Evolutionary conservation across 345 rosid species (phyloP).

Genomic region (Durio zibethinus): DNA sequence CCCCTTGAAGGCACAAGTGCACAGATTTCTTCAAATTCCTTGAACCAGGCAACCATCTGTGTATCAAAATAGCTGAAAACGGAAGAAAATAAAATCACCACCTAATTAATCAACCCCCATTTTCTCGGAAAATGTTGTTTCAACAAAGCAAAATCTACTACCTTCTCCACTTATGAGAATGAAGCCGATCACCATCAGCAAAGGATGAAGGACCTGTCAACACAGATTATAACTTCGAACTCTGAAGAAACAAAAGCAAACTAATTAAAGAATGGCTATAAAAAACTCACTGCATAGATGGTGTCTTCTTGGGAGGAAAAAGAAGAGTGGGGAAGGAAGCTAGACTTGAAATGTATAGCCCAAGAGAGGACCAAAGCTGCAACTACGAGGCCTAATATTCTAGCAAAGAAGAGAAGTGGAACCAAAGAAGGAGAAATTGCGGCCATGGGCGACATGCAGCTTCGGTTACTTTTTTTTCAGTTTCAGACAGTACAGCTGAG

Average conservation of each 20-base stretch:
- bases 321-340: slow-evolving; percentile 51
- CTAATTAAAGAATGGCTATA: no score
- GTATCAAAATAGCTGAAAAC: slow-evolving; percentile 73
- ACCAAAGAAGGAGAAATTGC: slow-evolving; percentile 23
- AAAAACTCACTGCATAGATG: slow-evolving; percentile 55
- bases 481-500: not conserved
- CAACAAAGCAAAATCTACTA: slow-evolving; percentile 16
- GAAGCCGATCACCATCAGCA: slow-evolving; percentile 94
- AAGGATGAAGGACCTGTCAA: slow-evolving; percentile 70
- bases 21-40: slow-evolving; percentile 77
- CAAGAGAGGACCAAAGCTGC: slow-evolving; percentile 62
- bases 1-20: slow-evolving; percentile 80
- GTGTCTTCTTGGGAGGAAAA: slow-evolving; percentile 49
- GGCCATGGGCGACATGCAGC: slow-evolving; percentile 21
- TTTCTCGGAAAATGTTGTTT: not conserved
- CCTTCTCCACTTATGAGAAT: slow-evolving; percentile 94
- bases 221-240: not conserved
- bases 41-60: slow-evolving; percentile 91
- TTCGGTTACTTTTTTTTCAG: not conserved
- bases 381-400: slow-evolving; percentile 56
- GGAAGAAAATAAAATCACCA: not conserved
- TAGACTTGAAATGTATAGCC: slow-evolving; percentile 61
- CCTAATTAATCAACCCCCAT: not conserved
- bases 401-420: slow-evolving; percentile 58
- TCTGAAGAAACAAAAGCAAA: not conserved